Conservation (phyloP, 352 stramenopile genomes). For the Globisporangium paroecandrum region DNA sequence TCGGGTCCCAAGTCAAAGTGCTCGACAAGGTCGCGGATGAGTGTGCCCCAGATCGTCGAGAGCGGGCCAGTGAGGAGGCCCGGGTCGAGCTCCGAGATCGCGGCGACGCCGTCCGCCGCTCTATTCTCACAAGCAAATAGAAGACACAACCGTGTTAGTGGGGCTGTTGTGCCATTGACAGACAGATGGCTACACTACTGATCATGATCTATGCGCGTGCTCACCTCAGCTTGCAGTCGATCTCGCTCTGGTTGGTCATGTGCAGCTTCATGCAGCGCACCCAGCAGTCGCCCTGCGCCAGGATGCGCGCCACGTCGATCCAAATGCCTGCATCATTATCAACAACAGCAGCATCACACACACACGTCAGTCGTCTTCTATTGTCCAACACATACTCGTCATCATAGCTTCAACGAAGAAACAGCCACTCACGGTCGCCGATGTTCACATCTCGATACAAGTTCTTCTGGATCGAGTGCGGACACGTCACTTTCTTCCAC, state of each 20-base stretch:
- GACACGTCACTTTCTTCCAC: slow-evolving; percentile 58
- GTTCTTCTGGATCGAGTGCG: slow-evolving; percentile 67
- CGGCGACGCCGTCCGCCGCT: slow-evolving; percentile 49
- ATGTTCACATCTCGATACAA: slow-evolving; percentile 76
- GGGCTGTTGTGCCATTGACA: neutral
- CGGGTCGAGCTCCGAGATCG: slow-evolving; percentile 71
- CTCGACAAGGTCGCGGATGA: slow-evolving; percentile 65
- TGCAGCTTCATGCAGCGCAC: slow-evolving; percentile 73
- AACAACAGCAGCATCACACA: neutral
- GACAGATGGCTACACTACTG: neutral
- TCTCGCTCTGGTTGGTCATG: slow-evolving; percentile 59
- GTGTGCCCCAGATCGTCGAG: slow-evolving; percentile 64
- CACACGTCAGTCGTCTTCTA: neutral
- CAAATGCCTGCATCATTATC: slow-evolving; percentile 39
- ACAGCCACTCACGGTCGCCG: slow-evolving; percentile 50
- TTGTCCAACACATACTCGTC: neutral
- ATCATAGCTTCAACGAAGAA: neutral
- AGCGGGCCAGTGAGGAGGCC: slow-evolving; percentile 71
- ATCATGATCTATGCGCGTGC: neutral
- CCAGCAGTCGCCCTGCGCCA: slow-evolving; percentile 78
- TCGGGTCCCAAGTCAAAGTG: slow-evolving; percentile 66
- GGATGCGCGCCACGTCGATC: slow-evolving; percentile 66
- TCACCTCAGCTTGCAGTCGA: slow-evolving; percentile 73
- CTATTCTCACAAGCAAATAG: slow-evolving; percentile 17
- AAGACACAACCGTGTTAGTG: neutral